Base-by-base conservation (phyloP, 345 rosid species). In the Gossypium arboreum region DNA sequence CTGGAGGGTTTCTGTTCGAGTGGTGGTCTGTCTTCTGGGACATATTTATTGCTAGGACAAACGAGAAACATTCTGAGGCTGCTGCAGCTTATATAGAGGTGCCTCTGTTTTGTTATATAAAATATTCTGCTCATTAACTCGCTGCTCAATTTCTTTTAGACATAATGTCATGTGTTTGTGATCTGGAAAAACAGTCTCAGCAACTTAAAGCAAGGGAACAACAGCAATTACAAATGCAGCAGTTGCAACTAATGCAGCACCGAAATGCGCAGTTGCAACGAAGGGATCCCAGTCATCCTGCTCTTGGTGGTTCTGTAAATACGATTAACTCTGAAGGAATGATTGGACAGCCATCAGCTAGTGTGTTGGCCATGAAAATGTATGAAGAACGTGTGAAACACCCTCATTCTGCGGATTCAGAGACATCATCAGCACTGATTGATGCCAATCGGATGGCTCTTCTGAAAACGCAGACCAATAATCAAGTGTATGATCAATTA, bases 21-120 rank as follows among this genome's bases (percentile, higher is more conserved):
- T 90, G 94, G 94, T 90, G 94, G 94, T 90, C 90, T 63, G 92
- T 88, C 58, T 90, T 88, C 72, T 90, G 92, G 95, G 92, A 90
- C 83, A 88, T 90, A 70, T 90, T 90, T 76, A 88, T 90, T 77
- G 86, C 95, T 45, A 82, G 92, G 83, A 90, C 92, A 54, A 88
- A 90, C 77, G 91, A 81, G 69, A 90, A 87, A 80, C 91, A 90
- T 81, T 90, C 90, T 0, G 90, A 88, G 70, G 78, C 82, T 73
- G 92, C 92, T 45, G 90, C 88, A 22, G 85, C 95, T 72, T 90
- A 90, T 74, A 87, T 87, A 73, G 90, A 90, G 95, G 95, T 90
- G 71, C 25, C 29, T 75, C 43, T 54, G 54, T 65, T 50, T 18
- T 56, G 62, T 50, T 52, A 48, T 68, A 4, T 62, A 8, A 43